phyloP scores from a whole-genome alignment of 139 green algal genomes.

The Volvox africanus region DNA sequence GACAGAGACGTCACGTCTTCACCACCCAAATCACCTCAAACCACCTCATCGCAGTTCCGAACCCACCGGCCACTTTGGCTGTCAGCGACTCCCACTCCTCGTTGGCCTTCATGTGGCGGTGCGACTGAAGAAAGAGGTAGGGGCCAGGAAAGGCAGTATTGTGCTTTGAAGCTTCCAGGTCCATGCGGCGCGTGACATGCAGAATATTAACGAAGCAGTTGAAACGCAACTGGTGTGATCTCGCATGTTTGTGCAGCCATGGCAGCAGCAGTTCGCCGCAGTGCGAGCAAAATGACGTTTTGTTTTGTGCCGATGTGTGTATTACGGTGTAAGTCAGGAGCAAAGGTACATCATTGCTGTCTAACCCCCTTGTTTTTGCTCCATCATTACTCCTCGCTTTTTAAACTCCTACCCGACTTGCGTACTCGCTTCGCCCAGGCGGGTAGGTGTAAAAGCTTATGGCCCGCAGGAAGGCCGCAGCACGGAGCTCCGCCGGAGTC shows the following conservation, averaged over 20 bases:
- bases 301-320: no score
- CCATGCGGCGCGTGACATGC: no score
- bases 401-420: conserved; percentile 57
- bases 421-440: conserved; percentile 72
- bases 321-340: no score
- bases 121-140: conserved; percentile 55
- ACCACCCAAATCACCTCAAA: neutral
- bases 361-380: neutral
- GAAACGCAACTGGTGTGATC: no score
- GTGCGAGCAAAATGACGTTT: no score
- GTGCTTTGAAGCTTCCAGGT: no score
- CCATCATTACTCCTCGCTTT: neutral
- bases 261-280: no score
- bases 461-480: conserved; percentile 78
- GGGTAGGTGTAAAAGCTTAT: conserved; percentile 76
- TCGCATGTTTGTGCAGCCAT: no score
- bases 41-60: neutral
- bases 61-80: conserved; percentile 64
- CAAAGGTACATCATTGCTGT: no score
- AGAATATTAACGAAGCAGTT: no score
- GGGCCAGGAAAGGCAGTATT: neutral
- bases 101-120: conserved; percentile 85
- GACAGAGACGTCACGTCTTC: neutral
- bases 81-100: conserved; percentile 80
- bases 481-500: conserved; percentile 73